Evolutionary conservation across 345 rosid species (phyloP), one percentile per base, ranked within the genome.

Genomic region (Clausena lansium): DNA sequence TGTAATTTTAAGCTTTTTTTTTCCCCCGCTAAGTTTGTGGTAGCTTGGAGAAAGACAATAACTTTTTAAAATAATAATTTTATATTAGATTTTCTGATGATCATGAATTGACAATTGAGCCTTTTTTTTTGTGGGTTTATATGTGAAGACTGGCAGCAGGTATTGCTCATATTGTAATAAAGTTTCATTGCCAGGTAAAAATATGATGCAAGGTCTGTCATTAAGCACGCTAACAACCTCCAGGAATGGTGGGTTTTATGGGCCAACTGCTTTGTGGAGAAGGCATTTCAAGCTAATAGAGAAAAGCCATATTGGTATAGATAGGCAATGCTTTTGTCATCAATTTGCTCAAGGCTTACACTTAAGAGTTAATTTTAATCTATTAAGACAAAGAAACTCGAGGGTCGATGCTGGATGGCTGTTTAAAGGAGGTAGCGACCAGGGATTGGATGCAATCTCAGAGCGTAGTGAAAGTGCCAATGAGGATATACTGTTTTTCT

Each of bases 391-490:
- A 67, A 87, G 89, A 75, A 86, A 83, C 59, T 77, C 84, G 78
- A 84, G 84, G 84, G 92, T 87, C 82, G 83, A 88, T 82, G 99
- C 97, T 70, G 93, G 94, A 78, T 93, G 97, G 94, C 89, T 91
- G 24, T 95, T 95, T 79, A 88, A 76, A 83, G 90, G 88, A 7
- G 90, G 90, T 76, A 87, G 87, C 78, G 88, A 87, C 28, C 86
- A 87, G 84, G 88, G 85, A 30, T 77, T 73, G 74, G 90, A 84
- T 79, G 93, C 97, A 11, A 88, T 78, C 78, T 83, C 85, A 45
- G 97, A 95, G 83, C 87, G 88, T 20, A 93, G 99, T 62, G 99
- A 95, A 86, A 86, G 86, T 78, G 94, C 97, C 5, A 93, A 95
- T 78, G 98, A 95, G 83, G 99, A 95, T 81, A 90, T 93, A 52